Evolutionary conservation across 129 eudicot genomes (phyloP).

Genomic region (Artemisia argyi): DNA sequence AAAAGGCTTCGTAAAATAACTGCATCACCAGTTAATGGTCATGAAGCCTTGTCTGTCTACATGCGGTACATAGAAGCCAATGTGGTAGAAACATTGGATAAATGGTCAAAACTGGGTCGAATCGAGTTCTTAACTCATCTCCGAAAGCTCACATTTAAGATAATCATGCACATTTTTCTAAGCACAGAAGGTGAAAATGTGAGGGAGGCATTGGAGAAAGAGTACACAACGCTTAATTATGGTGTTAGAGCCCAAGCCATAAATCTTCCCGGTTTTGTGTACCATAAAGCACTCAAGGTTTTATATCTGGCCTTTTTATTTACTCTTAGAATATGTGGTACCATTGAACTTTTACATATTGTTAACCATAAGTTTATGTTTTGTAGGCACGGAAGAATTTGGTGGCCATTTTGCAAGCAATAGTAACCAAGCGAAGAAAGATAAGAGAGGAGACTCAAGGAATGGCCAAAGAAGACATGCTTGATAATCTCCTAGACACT

Average conservation of each 20-base stretch:
- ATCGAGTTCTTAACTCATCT: conserved; percentile 70
- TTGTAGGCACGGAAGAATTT: conserved; percentile 88
- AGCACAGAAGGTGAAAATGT: conserved; percentile 66
- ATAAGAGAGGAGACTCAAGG: conserved; percentile 25
- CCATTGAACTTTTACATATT: not conserved
- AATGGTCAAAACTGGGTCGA: conserved; percentile 76
- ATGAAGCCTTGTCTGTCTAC: conserved; percentile 68
- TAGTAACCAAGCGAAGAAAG: conserved; percentile 51
- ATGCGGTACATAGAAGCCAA: conserved; percentile 55
- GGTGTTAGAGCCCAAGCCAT: conserved; percentile 88
- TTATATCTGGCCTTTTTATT: not conserved
- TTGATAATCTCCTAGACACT: conserved; percentile 66
- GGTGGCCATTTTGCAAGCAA: conserved; percentile 59
- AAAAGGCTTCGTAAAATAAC: conserved; percentile 78
- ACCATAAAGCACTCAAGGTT: conserved; percentile 77
- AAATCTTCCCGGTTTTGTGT: conserved; percentile 85
- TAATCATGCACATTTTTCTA: conserved; percentile 76
- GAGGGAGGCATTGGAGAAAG: conserved; percentile 64
- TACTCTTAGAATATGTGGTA: not conserved
- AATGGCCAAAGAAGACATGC: conserved; percentile 65
- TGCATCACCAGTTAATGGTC: conserved; percentile 84
- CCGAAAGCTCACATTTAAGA: conserved; percentile 65
- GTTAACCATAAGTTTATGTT: not conserved
- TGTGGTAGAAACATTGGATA: conserved; percentile 48
- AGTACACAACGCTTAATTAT: conserved; percentile 68